A percentile compares a stretch with the other conserved stretches of the same genome.
phyloP scores from a whole-genome alignment of 116 monocot species.

The Cymodocea nodosa region DNA sequence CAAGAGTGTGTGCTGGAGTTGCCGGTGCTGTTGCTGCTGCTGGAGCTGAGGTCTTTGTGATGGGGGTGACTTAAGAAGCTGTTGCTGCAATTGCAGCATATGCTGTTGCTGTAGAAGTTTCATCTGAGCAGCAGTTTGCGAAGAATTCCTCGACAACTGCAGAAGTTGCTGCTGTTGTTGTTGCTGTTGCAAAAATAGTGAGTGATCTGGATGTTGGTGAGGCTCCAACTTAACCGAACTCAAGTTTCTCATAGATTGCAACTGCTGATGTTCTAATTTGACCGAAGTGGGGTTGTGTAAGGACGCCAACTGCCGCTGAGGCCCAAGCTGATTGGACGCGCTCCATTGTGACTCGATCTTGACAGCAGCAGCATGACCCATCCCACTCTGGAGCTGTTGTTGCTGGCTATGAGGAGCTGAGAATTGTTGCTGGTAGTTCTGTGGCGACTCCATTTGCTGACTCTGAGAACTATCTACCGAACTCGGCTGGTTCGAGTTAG shows the following conservation, averaged over 20 bases:
- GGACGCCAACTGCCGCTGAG: slow-evolving; percentile 12
- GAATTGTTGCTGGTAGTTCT: slow-evolving; percentile 31
- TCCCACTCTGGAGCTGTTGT: slow-evolving; percentile 23
- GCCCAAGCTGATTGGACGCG: slow-evolving; percentile 9
- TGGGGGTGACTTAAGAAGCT: slow-evolving; percentile 34
- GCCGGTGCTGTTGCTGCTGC: slow-evolving; percentile 25
- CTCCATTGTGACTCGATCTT: slow-evolving; percentile 40
- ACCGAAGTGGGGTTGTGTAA: slow-evolving; percentile 27
- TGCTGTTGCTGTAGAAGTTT: slow-evolving; percentile 34
- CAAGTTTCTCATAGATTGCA: slow-evolving; percentile 35
- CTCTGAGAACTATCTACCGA: slow-evolving; percentile 12
- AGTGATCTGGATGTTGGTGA: slow-evolving; percentile 35
- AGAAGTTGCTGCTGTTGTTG: slow-evolving; percentile 17
- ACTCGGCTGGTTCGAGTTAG: slow-evolving; percentile 13
- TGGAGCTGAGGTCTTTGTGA: slow-evolving; percentile 40
- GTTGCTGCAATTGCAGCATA: slow-evolving; percentile 47
- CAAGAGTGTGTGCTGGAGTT: slow-evolving; percentile 18
- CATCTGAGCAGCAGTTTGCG: slow-evolving; percentile 15
- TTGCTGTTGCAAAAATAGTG: slow-evolving; percentile 23
- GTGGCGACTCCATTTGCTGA: slow-evolving; percentile 26
- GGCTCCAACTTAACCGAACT: slow-evolving; percentile 42
- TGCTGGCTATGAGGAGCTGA: slow-evolving; percentile 23
- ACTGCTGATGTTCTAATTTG: slow-evolving; percentile 60
- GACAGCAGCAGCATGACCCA: slow-evolving; percentile 25
- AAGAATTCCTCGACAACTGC: slow-evolving; percentile 10